Evolutionary conservation across 257 asterid species (phyloP).

Genomic region (Fraxinus cuspidata): DNA sequence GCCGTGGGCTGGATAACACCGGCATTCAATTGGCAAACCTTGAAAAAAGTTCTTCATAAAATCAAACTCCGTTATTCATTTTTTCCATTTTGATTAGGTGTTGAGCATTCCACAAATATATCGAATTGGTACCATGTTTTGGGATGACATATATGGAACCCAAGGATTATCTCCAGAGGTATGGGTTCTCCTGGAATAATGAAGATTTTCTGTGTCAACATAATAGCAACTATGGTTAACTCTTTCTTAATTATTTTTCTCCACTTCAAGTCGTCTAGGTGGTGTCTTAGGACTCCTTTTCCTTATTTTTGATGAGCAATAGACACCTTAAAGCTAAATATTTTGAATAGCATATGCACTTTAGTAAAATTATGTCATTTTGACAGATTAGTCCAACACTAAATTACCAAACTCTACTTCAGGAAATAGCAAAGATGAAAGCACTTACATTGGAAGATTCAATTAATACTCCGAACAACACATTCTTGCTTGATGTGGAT

Average conservation of each 20-base stretch:
- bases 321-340: neutral
- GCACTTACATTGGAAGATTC: constrained; percentile 78
- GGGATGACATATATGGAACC: constrained; percentile 95
- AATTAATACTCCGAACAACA: constrained; percentile 65
- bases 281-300: too few relatives aligned
- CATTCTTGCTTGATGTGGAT: constrained; percentile 86
- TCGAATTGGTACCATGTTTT: constrained; percentile 92
- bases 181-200: constrained; percentile 25
- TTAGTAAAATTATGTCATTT: neutral
- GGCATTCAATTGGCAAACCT: too few relatives aligned
- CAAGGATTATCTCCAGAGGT: constrained; percentile 93
- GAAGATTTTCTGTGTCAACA: neutral
- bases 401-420: constrained; percentile 27
- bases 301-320: neutral
- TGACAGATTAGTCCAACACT: constrained; percentile 13
- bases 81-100: constrained; percentile 44
- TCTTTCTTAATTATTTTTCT: neutral
- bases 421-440: constrained; percentile 80
- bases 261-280: too few relatives aligned
- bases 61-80: constrained; percentile 7
- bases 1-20: too few relatives aligned
- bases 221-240: neutral
- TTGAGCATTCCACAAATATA: constrained; percentile 89
- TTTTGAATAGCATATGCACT: neutral
- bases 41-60: neutral